Percentiles rank a stretch among this genome's conserved stretches.
phyloP scores from a whole-genome alignment of 257 asterid species.

The Plantago major region DNA sequence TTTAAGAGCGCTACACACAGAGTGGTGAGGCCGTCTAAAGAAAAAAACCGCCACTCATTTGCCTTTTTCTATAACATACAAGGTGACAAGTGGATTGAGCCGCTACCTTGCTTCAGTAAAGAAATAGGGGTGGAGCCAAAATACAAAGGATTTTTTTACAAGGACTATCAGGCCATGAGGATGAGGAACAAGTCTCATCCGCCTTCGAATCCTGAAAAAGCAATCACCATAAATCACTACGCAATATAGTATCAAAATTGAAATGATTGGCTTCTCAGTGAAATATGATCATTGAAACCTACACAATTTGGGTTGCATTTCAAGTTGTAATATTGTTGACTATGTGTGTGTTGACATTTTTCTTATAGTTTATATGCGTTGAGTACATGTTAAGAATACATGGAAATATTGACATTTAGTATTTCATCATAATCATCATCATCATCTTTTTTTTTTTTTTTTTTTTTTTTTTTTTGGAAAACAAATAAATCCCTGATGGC shows the following conservation, averaged over 20 bases:
- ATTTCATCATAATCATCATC: too few relatives aligned
- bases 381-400: too few relatives aligned
- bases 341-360: too few relatives aligned
- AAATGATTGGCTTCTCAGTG: background rate
- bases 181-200: conserved; percentile 41
- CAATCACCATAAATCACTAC: conserved; percentile 26
- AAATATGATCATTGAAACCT: too few relatives aligned
- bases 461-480: too few relatives aligned
- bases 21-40: conserved; percentile 36
- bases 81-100: conserved; percentile 39
- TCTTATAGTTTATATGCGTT: too few relatives aligned
- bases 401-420: too few relatives aligned
- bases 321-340: too few relatives aligned
- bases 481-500: too few relatives aligned
- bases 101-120: conserved; percentile 24
- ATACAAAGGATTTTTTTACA: conserved; percentile 29
- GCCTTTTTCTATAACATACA: conserved; percentile 27
- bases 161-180: conserved; percentile 35
- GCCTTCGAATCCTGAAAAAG: conserved; percentile 25
- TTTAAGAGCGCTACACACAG: conserved; percentile 58
- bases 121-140: conserved; percentile 28
- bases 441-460: too few relatives aligned
- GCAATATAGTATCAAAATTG: background rate
- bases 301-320: too few relatives aligned
- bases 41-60: conserved; percentile 20